Percentiles rank a stretch among this genome's conserved stretches.
phyloP scores from a whole-genome alignment of 768 basidiomycete species.

The Tephrocybe rancida region DNA sequence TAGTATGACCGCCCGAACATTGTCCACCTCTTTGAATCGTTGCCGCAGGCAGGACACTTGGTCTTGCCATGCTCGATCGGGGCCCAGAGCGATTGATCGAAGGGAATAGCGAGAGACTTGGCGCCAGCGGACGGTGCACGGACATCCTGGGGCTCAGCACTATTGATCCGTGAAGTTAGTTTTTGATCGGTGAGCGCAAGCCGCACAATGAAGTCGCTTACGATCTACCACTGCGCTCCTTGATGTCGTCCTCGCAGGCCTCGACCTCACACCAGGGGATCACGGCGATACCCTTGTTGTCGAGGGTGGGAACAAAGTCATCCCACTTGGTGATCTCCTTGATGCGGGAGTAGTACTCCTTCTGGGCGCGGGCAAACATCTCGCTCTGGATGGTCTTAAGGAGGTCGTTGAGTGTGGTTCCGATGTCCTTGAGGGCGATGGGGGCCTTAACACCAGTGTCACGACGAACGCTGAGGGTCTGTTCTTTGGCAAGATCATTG shows the following conservation, averaged over 20 bases:
- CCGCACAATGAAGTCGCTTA: conserved; percentile 35
- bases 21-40: conserved; percentile 93
- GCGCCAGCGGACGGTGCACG: conserved; percentile 97
- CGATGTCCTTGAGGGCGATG: conserved; percentile 42
- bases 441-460: conserved; percentile 52
- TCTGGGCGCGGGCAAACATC: conserved; percentile 82
- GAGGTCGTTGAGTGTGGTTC: conserved; percentile 56
- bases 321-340: conserved; percentile 86
- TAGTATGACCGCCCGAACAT: conserved; percentile 93
- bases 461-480: conserved; percentile 85
- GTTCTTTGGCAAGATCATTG: conserved; percentile 80
- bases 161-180: conserved; percentile 31
- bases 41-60: conserved; percentile 87
- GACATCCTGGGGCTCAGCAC: conserved; percentile 87
- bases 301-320: conserved; percentile 88
- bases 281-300: conserved; percentile 83
- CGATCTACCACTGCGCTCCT: conserved; percentile 88
- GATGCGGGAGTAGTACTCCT: conserved; percentile 69
- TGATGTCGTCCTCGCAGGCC: conserved; percentile 96
- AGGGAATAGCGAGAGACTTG: conserved; percentile 95
- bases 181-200: conserved; percentile 7
- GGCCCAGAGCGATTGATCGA: conserved; percentile 85
- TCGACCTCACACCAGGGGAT: conserved; percentile 97
- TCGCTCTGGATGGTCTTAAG: conserved; percentile 87
- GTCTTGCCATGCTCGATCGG: conserved; percentile 83